Evolutionary conservation across 352 stramenopile genomes (phyloP), one percentile per base, ranked within the genome.

Genomic region (Phytophthora podocarpi): DNA sequence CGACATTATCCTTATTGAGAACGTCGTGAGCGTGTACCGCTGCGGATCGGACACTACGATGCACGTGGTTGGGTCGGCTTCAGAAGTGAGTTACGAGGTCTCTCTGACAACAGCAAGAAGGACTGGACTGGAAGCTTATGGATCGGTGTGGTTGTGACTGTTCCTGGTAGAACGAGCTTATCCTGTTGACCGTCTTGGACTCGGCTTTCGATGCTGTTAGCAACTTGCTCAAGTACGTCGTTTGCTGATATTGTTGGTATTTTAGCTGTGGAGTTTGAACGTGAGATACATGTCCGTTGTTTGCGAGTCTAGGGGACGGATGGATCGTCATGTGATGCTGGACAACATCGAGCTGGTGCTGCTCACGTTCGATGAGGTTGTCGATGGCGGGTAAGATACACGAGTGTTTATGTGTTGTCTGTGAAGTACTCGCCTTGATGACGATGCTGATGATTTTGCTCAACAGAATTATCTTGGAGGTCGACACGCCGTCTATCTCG

Each of bases 321-420:
- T 96, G 65, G 89, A 96, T 55, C 85, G 87, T 39, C 81, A 95
- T 53, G 87, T 93, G 56, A 90, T 96, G 67, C 67, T 97, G 20
- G 89, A 96, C 71, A 97, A 96, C 76, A 93, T 97, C 42, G 90
- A 97, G 64, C 58, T 96, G 35, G 89, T 97, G 51, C 74, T 97
- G 31, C 68, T 97, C 39, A 93, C 87, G 11, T 89, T 96, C 48
- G 90, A 97, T 54, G 90, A 97, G 73, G 85, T 97, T 53, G 85
- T 97, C 34, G 90, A 97, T 47, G 89, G 89, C 48, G 90, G 90
- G 80, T 93, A 76, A 51, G 79, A 64, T 43, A 23, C 8, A 46
- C 18, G 3, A 21, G 39, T 41, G 8, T 43, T 2, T 34, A 7
- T 46, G 24, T 6, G 6, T 49, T 32, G 27, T 27, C 5, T 18